These are phyloP conservation scores for Thraustotheca clavata DNA, from an alignment of 352 stramenopile genomes.

Conservation along the genomic window DNA sequence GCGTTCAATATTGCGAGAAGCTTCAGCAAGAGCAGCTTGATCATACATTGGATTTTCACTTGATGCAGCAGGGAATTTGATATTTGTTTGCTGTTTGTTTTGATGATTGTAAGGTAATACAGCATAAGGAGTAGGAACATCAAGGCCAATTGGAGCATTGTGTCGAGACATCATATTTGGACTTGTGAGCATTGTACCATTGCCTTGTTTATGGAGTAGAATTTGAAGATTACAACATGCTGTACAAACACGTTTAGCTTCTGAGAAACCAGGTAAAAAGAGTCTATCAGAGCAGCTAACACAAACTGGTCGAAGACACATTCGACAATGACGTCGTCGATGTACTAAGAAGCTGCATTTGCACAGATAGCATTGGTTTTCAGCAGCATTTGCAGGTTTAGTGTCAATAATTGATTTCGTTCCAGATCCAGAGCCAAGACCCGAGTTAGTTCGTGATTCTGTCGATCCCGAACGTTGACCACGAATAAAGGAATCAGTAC, in stretches of 20 bases:
- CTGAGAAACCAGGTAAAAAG: slow-evolving; percentile 79
- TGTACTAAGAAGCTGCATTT: slow-evolving; percentile 73
- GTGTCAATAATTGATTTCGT: slow-evolving; percentile 4
- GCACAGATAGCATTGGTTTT: slow-evolving; percentile 75
- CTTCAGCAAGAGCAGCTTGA: slow-evolving; percentile 13
- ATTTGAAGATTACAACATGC: slow-evolving; percentile 83
- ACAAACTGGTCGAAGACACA: slow-evolving; percentile 78
- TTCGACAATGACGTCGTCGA: slow-evolving; percentile 72
- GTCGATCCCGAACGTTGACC: slow-evolving; percentile 35
- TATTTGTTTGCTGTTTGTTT: neutral
- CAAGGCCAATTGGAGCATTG: neutral
- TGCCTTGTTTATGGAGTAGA: slow-evolving; percentile 75
- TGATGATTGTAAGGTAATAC: neutral
- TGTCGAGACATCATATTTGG: neutral
- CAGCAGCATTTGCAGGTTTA: slow-evolving; percentile 11
- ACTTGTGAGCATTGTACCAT: neutral
- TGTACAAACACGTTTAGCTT: slow-evolving; percentile 77
- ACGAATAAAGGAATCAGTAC: slow-evolving; percentile 77
- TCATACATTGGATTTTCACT: neutral
- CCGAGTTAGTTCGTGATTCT: neutral
- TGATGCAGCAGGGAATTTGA: neutral
- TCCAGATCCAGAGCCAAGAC: no score
- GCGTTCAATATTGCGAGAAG: slow-evolving; percentile 43
- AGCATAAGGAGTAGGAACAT: neutral
- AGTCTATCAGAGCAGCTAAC: slow-evolving; percentile 78